Evolutionary conservation across 2,329 filamentous ascomycete species (phyloP).

Genomic region (Fusarium fracticaudum): DNA sequence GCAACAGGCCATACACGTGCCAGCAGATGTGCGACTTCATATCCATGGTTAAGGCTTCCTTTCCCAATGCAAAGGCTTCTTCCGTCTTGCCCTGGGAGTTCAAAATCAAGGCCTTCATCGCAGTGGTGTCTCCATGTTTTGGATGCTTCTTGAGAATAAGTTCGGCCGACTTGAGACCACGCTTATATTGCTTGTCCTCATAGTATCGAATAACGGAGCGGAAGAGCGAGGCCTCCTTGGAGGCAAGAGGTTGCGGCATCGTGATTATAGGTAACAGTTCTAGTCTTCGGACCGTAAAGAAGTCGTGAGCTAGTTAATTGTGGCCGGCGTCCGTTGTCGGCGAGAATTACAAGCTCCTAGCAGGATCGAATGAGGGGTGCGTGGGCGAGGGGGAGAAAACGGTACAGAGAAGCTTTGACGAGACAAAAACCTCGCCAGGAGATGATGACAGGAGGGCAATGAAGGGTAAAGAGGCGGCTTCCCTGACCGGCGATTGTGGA

Average conservation of each 20-base stretch:
- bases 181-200: constrained; percentile 98
- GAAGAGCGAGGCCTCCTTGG: constrained; percentile 95
- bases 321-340: constrained; percentile 22
- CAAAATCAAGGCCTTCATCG: constrained; percentile 98
- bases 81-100: constrained; percentile 92
- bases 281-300: neutral
- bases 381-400: constrained; percentile 13
- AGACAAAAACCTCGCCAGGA: constrained; percentile 19
- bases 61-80: constrained; percentile 93
- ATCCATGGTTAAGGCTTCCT: constrained; percentile 90
- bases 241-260: constrained; percentile 78
- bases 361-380: constrained; percentile 32
- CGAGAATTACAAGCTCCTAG: constrained; percentile 55
- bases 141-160: constrained; percentile 95
- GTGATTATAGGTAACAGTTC: constrained; percentile 29
- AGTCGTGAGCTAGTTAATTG: constrained; percentile 1
- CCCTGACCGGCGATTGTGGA: constrained; percentile 31
- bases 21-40: constrained; percentile 99
- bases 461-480: constrained; percentile 38
- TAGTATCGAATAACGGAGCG: constrained; percentile 94
- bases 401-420: constrained; percentile 25
- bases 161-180: constrained; percentile 91
- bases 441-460: constrained; percentile 2
- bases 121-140: constrained; percentile 96
- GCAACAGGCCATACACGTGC: constrained; percentile 97